Base-by-base conservation (phyloP, 2,329 filamentous ascomycete species). In the Pseudogymnoascus sp. region DNA sequence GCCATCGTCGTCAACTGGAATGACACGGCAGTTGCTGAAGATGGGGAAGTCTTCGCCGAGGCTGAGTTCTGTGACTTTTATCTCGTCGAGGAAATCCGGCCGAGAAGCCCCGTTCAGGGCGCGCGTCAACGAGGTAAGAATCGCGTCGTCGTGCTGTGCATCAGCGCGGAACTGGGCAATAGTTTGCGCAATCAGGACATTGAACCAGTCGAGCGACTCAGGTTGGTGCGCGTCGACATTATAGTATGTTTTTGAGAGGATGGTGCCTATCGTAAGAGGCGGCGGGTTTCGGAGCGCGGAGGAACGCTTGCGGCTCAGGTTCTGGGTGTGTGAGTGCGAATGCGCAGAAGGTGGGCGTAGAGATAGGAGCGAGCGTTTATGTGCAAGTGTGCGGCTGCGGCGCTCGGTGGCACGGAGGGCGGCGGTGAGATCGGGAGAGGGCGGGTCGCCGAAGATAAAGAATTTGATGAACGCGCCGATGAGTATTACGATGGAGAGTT, bases 131-230 rank as follows among this genome's bases (percentile, higher is more conserved):
- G 90, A 95, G 28, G 84, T 88, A 31, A 99, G 83, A 42, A 99
- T 96, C 3, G 91, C 91, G 72, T 95, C 91, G 69, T 97, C 89
- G 67, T 95, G 87, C 69, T 96, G 90, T 1, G 95, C 95, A 71
- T 97, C 96, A 69, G 89, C 91, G 65, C 95, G 84, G 70, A 97
- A 90, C 75, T 99, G 95, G 0, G 95, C 93, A 68, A 99, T 96
- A 0, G 95, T 96, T 77, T 99, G 95, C 1, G 93, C 95, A 61
- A 97, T 88, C 63, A 99, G 81, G 25, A 99, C 95, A 73, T 99
- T 99, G 82, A 99, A 97, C 95, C 95, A 99, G 76, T 99, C 95
- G 65, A 99, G 77, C 64, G 90, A 96, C 76, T 99, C 95, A 0
- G 95, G 95, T 75, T 97, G 95, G 75, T 99, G 95, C 65, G 91